Percentiles rank a stretch among this genome's conserved stretches.
phyloP scores from a whole-genome alignment of 2,329 filamentous ascomycete species.

The Penicillium sp. region DNA sequence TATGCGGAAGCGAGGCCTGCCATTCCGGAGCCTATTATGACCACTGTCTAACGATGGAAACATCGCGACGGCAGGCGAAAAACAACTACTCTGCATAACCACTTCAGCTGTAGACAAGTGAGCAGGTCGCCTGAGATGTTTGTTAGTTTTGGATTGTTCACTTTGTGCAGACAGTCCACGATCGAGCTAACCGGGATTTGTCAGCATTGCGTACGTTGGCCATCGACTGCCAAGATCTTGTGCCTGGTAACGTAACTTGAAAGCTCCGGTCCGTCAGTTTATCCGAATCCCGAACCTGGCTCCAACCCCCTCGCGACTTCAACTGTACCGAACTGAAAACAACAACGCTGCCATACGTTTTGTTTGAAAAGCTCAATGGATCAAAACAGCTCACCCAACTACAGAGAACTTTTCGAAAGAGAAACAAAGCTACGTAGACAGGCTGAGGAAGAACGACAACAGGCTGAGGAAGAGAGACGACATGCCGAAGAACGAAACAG shows the following conservation, averaged over 20 bases:
- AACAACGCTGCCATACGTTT: not conserved
- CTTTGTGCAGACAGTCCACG: too few relatives aligned
- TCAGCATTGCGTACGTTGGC: too few relatives aligned
- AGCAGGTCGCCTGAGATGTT: too few relatives aligned
- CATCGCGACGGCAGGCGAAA: too few relatives aligned
- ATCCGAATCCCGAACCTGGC: not conserved
- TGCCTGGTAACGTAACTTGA: not conserved
- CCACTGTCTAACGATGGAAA: too few relatives aligned
- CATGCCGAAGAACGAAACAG: slow-evolving; percentile 11
- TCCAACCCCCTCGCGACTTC: not conserved
- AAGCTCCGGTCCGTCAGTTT: not conserved
- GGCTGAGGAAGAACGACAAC: not conserved
- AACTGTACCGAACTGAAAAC: not conserved
- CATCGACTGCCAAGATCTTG: not conserved
- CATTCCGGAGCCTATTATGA: too few relatives aligned
- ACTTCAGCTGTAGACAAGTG: too few relatives aligned
- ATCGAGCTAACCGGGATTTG: too few relatives aligned
- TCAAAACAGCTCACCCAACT: not conserved
- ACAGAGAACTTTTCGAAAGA: not conserved
- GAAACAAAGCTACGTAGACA: not conserved
- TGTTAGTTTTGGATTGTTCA: too few relatives aligned
- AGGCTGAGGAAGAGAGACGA: not conserved
- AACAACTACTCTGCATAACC: too few relatives aligned
- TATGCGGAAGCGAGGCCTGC: too few relatives aligned
- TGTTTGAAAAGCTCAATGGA: not conserved